Evolutionary conservation across 176 grass and related monocot genomes (phyloP).

Genomic region (Zoysia pacifica): DNA sequence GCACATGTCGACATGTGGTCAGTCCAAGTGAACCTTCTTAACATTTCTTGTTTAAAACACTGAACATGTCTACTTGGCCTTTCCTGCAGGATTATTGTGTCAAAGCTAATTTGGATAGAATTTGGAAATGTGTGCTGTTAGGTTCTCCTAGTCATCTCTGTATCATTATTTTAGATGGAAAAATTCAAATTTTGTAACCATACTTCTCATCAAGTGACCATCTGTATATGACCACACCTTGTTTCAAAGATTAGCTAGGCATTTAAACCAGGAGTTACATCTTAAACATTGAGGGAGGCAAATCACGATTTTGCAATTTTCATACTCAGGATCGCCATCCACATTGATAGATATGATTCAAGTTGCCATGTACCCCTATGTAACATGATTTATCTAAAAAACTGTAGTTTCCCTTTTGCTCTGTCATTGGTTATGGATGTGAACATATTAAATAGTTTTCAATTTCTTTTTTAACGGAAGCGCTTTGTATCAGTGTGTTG

Average conservation of each 20-base stretch:
- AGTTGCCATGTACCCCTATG: neutral
- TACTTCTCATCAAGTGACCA: constrained; percentile 28
- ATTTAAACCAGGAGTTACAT: constrained; percentile 19
- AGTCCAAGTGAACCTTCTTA: neutral
- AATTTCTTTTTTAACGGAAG: neutral
- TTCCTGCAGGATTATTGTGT: constrained; percentile 83
- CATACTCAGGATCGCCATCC: neutral
- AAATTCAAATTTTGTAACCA: constrained; percentile 25
- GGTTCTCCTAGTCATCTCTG: constrained; percentile 29
- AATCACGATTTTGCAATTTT: neutral
- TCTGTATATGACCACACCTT: constrained; percentile 38
- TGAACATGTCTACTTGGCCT: constrained; percentile 80
- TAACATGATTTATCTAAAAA: neutral
- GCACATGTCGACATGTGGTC: neutral
- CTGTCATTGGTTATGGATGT: neutral
- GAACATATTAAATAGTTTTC: neutral
- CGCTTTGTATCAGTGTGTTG: neutral
- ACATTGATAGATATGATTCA: neutral
- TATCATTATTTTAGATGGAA: constrained; percentile 26
- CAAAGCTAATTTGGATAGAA: constrained; percentile 83
- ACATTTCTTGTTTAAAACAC: constrained; percentile 42
- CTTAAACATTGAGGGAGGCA: constrained; percentile 17
- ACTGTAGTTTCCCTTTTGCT: neutral
- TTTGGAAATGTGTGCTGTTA: constrained; percentile 21
- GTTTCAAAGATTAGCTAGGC: constrained; percentile 33